Base-by-base conservation (phyloP, 1,284 basidiomycete genomes). In the Neolentinus lepideus region DNA sequence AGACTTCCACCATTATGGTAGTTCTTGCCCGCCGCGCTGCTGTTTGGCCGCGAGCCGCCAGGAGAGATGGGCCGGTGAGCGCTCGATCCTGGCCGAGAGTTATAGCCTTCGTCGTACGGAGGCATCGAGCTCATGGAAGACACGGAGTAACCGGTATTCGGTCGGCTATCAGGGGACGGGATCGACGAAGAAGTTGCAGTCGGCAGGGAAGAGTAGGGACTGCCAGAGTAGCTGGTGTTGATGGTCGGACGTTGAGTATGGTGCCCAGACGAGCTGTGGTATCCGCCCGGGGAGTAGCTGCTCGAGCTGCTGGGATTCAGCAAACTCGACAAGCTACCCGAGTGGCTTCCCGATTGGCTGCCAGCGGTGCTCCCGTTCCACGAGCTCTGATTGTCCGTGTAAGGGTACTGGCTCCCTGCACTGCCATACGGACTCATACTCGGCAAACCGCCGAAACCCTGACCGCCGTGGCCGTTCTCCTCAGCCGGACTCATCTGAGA, bases 161-260 rank as follows among this genome's bases (percentile, higher is more conserved):
- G 89, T 52, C 89, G 81, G 67, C 86, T 88, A 65, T 91, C 89
- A 2, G 90, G 89, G 1, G 89, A 91, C 57, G 88, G 67, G 84
- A 60, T 85, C 84, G 48, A 72, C 4, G 38, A 43, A 72, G 62
- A 64, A 59, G 52, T 81, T 77, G 74, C 87, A 2, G 27, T 77
- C 33, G 83, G 82, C 68, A 87, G 77, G 26, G 77, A 79, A 14
- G 84, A 81, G 69, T 85, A 50, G 6, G 47, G 22, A 11, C 38
- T 87, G 1, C 83, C 65, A 11, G 69, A 82, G 1, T 74, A 74
- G 62, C 88, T 89, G 1, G 84, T 82, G 14, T 85, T 86, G 65
- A 86, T 83, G 16, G 82, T 81, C 14, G 83, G 81, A 58, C 65
- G 66, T 14, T 67, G 47, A 24, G 12, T 6, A 50, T 50, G 47